phyloP scores from a whole-genome alignment of 257 asterid species.

The Solanum neorickii region DNA sequence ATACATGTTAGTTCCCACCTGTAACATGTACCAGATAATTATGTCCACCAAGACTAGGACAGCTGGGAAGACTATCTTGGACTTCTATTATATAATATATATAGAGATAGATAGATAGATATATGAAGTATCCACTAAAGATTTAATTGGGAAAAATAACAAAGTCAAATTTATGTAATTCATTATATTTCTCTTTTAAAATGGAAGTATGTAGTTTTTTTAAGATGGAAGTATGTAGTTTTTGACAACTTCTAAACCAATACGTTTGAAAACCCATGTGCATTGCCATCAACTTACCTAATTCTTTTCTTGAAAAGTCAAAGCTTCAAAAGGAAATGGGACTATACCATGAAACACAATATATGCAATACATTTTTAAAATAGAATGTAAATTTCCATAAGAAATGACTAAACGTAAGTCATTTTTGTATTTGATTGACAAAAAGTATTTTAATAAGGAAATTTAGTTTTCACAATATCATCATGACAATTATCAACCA shows the following conservation, averaged over 20 bases:
- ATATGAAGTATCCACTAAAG: background rate
- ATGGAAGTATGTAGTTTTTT: background rate
- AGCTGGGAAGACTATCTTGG: background rate
- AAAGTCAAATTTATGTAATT: background rate
- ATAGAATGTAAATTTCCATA: background rate
- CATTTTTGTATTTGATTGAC: background rate
- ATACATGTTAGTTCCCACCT: background rate
- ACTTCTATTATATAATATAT: background rate
- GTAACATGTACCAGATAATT: background rate
- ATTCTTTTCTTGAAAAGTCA: background rate
- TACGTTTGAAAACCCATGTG: background rate
- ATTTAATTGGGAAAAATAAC: background rate
- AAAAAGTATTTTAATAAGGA: background rate
- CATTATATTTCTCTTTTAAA: background rate
- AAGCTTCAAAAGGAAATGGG: background rate
- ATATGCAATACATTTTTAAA: too few species aligned
- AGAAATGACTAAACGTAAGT: background rate
- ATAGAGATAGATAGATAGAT: too few species aligned
- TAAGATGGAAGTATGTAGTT: background rate
- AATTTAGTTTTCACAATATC: background rate
- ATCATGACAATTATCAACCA: background rate
- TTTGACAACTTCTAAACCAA: background rate
- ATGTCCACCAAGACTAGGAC: too few species aligned
- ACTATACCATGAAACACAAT: background rate
- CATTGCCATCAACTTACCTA: background rate